Base-by-base conservation (phyloP, 768 basidiomycete genomes). In the Trametes cinnabarina region DNA sequence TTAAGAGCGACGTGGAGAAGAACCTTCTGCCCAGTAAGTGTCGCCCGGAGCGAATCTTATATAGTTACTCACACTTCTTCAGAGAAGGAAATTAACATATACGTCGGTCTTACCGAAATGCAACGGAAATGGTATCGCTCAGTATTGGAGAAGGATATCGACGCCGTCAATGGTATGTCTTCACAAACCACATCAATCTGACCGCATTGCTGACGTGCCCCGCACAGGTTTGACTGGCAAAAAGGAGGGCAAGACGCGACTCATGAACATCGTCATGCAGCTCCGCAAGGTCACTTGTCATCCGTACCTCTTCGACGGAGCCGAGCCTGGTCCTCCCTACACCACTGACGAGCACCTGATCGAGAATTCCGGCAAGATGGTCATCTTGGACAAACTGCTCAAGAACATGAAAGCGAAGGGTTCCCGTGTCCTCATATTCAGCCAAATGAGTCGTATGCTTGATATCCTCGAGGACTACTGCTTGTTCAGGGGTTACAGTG, bases 191-290 rank as follows among this genome's bases (percentile, higher is more conserved):
- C 17, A n/a, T n/a, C 37, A 10, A 4, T 10, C 37, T 5, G 9
- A n/a, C 5, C 37, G 30, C 37, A 2, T 15, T 14, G 37, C 37
- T 39, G 10, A 39, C 37, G n/a, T 4, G 17, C 7, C 9, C 15
- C 11, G 37, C 17, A 8, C 59, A 92, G 91, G 92, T 39, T 77
- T 94, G 30, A 92, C 92, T 2, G 94, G 95, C 8, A 98, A 97
- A 82, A 98, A 98, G 70, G 97, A 99, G 71, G 96, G 96, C 54
- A 99, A 98, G 77, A 98, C 95, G 4, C 79, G 96, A 32, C 73
- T 98, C 49, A 93, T 98, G 87, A 99, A 98, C 70, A 94, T 99
- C 81, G 97, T 98, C 60, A 98, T 98, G 97, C 97, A 99, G 80
- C 80, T 90, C 39, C 86, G 88, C 59, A 94, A 89, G 79, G 92